Evolutionary conservation across 176 grass and related monocot species (phyloP), one percentile per base, ranked within the genome.

Genomic region (Carex kokanica): DNA sequence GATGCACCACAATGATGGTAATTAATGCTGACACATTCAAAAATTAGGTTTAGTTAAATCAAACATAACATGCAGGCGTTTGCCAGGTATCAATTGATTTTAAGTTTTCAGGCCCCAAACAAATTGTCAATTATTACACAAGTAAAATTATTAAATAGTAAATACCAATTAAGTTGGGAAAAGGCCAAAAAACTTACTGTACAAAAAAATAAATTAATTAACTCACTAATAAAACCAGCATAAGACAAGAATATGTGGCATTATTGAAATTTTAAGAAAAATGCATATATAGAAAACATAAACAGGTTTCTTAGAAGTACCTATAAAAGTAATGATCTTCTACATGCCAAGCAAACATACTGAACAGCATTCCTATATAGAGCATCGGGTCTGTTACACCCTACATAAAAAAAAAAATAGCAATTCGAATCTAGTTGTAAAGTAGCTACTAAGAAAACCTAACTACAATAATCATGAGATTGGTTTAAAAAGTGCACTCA

Each of bases 261-360:
- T 20, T 20, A 12, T 43, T n/a, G 17, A n/a, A 71, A 2, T 45
- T 71, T 8, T 47, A 72, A 72, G 40, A 71, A 73, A 73, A 73
- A 38, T 41, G 10, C 3, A 20, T 10, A 34, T 25, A 38, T 53
- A 85, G 31, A 6, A 47, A 64, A 17, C 21, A 78, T 36, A 18
- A 11, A 47, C 55, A 72, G 11, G 13, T 57, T 51, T 21, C 10
- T 71, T 16, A 62, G 49, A 70, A 59, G 14, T 87, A 98, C 96
- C 96, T 98, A 83, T 95, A 98, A 52, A 98, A 68, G 87, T 98
- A 98, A 74, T 98, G 96, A 79, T 98, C 96, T 95, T 98, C 96
- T 17, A 98, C 96, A 68, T 98, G 96, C 96, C 96, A 98, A 34
- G 96, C 93, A 90, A 98, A 98, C 90, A 98, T 95, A 78, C 96